phyloP scores from a whole-genome alignment of 768 basidiomycete species.

The Suillus weaverae region DNA sequence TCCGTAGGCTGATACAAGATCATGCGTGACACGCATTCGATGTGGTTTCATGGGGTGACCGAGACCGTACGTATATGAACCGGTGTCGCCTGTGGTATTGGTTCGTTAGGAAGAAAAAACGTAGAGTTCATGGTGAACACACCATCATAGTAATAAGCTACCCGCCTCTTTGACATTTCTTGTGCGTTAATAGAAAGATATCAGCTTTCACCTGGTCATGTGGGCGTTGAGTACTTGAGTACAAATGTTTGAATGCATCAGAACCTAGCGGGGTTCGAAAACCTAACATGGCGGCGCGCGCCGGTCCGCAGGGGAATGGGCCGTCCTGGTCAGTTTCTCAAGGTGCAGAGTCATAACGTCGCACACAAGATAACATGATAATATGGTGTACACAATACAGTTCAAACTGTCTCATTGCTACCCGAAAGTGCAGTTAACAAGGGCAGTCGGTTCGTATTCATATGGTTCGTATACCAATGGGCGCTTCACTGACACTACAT shows the following conservation, averaged over 20 bases:
- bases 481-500: neutral
- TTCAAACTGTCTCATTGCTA: neutral
- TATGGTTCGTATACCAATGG: neutral
- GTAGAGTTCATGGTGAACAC: constrained; percentile 20
- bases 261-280: neutral
- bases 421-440: neutral
- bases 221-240: neutral
- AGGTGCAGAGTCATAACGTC: neutral
- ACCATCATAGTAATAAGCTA: constrained; percentile 83
- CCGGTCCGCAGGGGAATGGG: neutral
- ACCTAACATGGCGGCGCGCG: neutral
- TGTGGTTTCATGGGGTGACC: constrained; percentile 97
- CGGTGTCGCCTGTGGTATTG: constrained; percentile 58
- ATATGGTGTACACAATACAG: neutral
- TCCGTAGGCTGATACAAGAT: constrained; percentile 85
- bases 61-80: constrained; percentile 77
- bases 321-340: too few species aligned
- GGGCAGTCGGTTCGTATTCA: neutral
- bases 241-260: neutral
- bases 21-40: constrained; percentile 91
- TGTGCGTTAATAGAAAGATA: neutral
- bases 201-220: neutral
- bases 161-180: constrained; percentile 67
- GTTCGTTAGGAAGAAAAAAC: constrained; percentile 2
- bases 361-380: neutral